Percentiles rank a stretch among this genome's conserved stretches.
Conservation (phyloP, 108 stramenopile genomes). For the Cyclotella cryptica region DNA sequence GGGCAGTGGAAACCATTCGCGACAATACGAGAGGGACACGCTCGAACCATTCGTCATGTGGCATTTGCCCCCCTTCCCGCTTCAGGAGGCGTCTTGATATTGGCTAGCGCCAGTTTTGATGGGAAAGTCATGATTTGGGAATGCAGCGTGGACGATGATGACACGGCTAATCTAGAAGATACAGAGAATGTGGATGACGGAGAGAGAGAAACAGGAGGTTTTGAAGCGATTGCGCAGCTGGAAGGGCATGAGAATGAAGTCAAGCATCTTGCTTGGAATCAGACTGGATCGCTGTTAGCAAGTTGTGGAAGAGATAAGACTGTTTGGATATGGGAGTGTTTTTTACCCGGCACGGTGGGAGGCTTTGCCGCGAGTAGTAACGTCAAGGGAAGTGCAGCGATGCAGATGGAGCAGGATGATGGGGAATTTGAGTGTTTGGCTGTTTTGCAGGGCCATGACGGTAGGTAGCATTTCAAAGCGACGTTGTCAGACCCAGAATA, state of each 20-base stretch:
- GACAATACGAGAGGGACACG: constrained; percentile 54
- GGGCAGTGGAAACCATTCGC: constrained; percentile 35
- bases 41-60: constrained; percentile 73
- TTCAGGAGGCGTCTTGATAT: constrained; percentile 42
- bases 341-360: constrained; percentile 77
- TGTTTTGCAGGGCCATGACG: constrained; percentile 95
- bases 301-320: constrained; percentile 98
- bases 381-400: background rate
- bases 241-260: constrained; percentile 96
- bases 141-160: background rate
- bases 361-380: constrained; percentile 41
- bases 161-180: constrained; percentile 8
- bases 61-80: constrained; percentile 70
- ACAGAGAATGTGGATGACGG: constrained; percentile 5
- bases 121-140: constrained; percentile 92
- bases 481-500: background rate
- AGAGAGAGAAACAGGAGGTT: constrained; percentile 25
- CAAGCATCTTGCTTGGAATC: constrained; percentile 92
- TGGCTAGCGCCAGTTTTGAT: constrained; percentile 94
- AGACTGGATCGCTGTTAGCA: constrained; percentile 89
- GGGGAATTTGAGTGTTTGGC: constrained; percentile 94
- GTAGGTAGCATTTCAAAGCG: constrained; percentile 6
- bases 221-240: constrained; percentile 85
- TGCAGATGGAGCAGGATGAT: constrained; percentile 23
- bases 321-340: constrained; percentile 98